Evolutionary conservation across 2,329 filamentous ascomycete genomes (phyloP).

Genomic region (Scedosporium apiospermum): DNA sequence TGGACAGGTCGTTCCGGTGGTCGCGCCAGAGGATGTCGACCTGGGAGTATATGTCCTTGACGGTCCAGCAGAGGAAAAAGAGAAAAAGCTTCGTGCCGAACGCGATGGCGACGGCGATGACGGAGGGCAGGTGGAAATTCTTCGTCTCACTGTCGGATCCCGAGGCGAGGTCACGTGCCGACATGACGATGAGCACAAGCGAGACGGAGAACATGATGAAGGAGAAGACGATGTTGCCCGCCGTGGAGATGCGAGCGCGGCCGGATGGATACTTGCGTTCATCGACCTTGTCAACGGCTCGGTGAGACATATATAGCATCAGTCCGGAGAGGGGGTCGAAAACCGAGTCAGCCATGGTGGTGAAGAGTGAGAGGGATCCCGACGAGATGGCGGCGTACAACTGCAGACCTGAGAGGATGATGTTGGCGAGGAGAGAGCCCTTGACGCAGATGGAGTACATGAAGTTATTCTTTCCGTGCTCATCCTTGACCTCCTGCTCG

Average conservation of each 20-base stretch:
- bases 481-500: conserved; percentile 67
- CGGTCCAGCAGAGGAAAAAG: conserved; percentile 85
- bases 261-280: conserved; percentile 79
- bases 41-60: conserved; percentile 86
- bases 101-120: conserved; percentile 76
- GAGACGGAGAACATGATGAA: conserved; percentile 93
- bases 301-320: conserved; percentile 76
- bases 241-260: conserved; percentile 88
- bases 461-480: conserved; percentile 72
- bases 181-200: conserved; percentile 85
- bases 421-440: conserved; percentile 68
- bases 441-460: conserved; percentile 53
- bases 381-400: conserved; percentile 82
- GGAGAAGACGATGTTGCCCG: conserved; percentile 93
- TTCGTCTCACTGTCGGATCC: conserved; percentile 43
- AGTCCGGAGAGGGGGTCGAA: conserved; percentile 90
- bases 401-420: conserved; percentile 70
- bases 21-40: conserved; percentile 92
- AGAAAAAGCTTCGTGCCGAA: conserved; percentile 75
- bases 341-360: conserved; percentile 90
- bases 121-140: conserved; percentile 67
- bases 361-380: conserved; percentile 89
- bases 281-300: conserved; percentile 82
- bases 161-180: conserved; percentile 57
- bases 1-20: conserved; percentile 92